These are phyloP conservation scores for Zygotorulaspora chibaensis DNA, from an alignment of 805 yeast species.

Conservation along the genomic window DNA sequence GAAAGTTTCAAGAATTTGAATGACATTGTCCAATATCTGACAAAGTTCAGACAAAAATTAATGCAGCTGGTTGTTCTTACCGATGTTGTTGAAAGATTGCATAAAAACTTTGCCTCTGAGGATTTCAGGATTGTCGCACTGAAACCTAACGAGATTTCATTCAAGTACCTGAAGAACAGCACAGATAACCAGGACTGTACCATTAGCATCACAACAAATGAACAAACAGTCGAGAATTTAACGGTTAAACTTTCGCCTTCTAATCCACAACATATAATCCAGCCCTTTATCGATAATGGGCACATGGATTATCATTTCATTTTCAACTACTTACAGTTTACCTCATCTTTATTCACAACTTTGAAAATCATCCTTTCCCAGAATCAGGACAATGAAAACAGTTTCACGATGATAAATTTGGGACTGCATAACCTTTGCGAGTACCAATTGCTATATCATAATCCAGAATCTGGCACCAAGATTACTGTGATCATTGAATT, in stretches of 20 bases:
- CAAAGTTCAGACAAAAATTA: constrained; percentile 30
- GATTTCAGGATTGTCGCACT: constrained; percentile 31
- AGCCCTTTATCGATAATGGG: constrained; percentile 30
- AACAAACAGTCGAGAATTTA: constrained; percentile 28
- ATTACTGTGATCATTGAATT: constrained; percentile 29
- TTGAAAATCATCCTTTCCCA: constrained; percentile 18
- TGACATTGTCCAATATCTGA: constrained; percentile 26
- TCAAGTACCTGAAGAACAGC: constrained; percentile 31
- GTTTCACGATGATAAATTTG: constrained; percentile 22
- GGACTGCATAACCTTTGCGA: constrained; percentile 31
- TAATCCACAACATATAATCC: constrained; percentile 34
- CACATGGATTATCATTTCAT: constrained; percentile 32
- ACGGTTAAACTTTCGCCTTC: constrained; percentile 29
- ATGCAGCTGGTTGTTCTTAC: constrained; percentile 34
- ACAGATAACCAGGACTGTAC: constrained; percentile 31
- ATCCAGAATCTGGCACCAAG: constrained; percentile 26
- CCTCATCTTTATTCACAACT: constrained; percentile 29
- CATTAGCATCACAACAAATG: constrained; percentile 29
- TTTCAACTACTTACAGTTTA: constrained; percentile 35
- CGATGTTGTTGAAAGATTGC: constrained; percentile 34
- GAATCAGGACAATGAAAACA: constrained; percentile 8
- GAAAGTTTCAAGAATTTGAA: constrained; percentile 28
- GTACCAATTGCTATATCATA: constrained; percentile 30
- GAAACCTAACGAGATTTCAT: constrained; percentile 34
- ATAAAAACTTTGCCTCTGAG: constrained; percentile 32